Conservation (phyloP, 768 basidiomycete species). For the Boletus reticuloceps region DNA sequence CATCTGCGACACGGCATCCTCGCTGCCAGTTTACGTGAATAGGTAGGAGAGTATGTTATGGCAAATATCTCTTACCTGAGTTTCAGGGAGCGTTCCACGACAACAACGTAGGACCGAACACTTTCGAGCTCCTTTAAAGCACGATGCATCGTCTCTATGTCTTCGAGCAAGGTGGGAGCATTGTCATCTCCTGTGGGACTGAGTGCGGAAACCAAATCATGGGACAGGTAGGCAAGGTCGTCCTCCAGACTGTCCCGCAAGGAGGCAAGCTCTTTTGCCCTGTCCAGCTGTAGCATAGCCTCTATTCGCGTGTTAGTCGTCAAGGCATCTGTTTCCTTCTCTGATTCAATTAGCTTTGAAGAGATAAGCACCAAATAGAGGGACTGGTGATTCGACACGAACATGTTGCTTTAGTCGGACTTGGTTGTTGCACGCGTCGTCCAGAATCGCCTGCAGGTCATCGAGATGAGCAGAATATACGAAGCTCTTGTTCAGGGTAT, state of each 20-base stretch:
- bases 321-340: conserved; percentile 43
- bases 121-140: conserved; percentile 74
- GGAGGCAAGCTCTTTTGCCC: conserved; percentile 74
- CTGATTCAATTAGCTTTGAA: conserved; percentile 60
- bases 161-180: conserved; percentile 71
- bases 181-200: conserved; percentile 40
- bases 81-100: conserved; percentile 66
- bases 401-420: conserved; percentile 46
- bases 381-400: conserved; percentile 29
- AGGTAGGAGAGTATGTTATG: not conserved
- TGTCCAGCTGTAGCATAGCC: conserved; percentile 50
- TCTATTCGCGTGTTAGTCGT: conserved; percentile 47
- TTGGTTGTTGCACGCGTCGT: conserved; percentile 39
- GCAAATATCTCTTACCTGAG: conserved; percentile 55
- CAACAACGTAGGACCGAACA: conserved; percentile 71
- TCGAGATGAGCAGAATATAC: conserved; percentile 50
- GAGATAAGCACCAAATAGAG: conserved; percentile 15
- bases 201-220: conserved; percentile 59
- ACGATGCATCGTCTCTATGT: conserved; percentile 76
- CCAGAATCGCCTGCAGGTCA: conserved; percentile 43
- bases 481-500: conserved; percentile 46
- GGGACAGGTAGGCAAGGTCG: conserved; percentile 65
- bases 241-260: conserved; percentile 75
- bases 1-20: conserved; percentile 55
- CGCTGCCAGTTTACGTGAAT: conserved; percentile 39